phyloP scores from a whole-genome alignment of 352 stramenopile genomes.

The Globisporangium perplexum region DNA sequence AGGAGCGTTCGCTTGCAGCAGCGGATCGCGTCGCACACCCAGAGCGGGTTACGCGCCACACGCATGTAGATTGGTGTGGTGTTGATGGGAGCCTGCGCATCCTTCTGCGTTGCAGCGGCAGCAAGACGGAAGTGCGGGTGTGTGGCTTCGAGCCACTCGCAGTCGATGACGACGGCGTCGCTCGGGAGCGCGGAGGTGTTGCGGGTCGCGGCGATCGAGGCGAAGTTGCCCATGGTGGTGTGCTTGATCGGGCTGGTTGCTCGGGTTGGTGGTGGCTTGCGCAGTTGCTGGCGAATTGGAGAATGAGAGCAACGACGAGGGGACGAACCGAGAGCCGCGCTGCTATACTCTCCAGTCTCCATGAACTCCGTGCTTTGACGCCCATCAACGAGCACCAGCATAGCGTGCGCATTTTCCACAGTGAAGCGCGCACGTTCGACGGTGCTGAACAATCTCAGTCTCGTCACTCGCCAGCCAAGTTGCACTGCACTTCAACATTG shows the following conservation, averaged over 20 bases:
- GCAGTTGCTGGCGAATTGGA: conserved; percentile 25
- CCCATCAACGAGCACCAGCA: not conserved
- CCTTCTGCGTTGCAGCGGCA: conserved; percentile 9
- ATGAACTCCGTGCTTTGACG: not conserved
- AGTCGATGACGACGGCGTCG: conserved; percentile 12
- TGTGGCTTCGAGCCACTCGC: conserved; percentile 15
- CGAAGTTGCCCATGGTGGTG: conserved; percentile 41
- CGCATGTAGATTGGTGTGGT: conserved; percentile 4
- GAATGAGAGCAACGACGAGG: conserved; percentile 21
- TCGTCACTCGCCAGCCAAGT: not conserved
- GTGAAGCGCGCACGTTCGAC: not conserved
- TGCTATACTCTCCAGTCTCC: too few relatives aligned
- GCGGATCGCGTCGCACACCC: conserved; percentile 4
- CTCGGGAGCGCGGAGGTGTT: conserved; percentile 4
- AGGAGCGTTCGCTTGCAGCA: conserved; percentile 10
- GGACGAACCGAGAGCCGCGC: too few relatives aligned
- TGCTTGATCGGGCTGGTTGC: conserved; percentile 2
- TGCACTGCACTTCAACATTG: not conserved
- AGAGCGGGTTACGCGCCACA: not conserved
- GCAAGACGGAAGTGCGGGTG: conserved; percentile 7
- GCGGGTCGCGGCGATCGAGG: conserved; percentile 19
- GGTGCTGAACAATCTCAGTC: not conserved
- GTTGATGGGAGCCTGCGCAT: not conserved
- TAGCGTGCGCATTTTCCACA: conserved; percentile 4
- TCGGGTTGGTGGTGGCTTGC: conserved; percentile 1